Base-by-base conservation (phyloP, 768 basidiomycete genomes). In the Tremella mesenterica region DNA sequence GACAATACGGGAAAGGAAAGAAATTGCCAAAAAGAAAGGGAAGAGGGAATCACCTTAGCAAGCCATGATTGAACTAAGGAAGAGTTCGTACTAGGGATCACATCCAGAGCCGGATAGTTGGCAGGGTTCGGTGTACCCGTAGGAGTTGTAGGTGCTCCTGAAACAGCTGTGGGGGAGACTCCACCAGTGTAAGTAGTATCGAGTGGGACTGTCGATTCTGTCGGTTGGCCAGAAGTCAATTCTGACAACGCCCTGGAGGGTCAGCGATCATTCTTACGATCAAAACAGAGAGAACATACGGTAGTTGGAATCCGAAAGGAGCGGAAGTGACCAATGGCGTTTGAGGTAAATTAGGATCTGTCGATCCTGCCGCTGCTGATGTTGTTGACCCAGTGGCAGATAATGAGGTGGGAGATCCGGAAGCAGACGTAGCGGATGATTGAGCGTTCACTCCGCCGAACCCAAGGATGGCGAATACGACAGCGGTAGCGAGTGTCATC, bases 91-190 rank as follows among this genome's bases (percentile, higher is more conserved):
- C 68, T 68, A 27, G 73, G 72, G n/a, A 54, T 50, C 13, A 53
- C 34, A 52, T 73, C 72, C 23, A 70, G 52, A 2, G 66, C 50
- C 16, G 73, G 73, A 58, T 73, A 74, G 48, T 67, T 63, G 52
- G 69, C 69, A 26, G 53, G 57, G 23, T 51, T 50, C 20, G 60
- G 49, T 8, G 50, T 52, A 14, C 59, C 25, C 14, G 63, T 59
- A n/a, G 72, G 72, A 12, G 69, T 50, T 20, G 70, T 54, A 5
- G 70, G 68, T 27, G 65, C 70, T 26, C 56, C 60, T 20, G 68
- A 63, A 12, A 71, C 58, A 14, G 23, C 43, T 10, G 72, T 71
- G 1, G 64, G 61, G 1, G 55, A 39, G 4, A 62, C 52, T 23
- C 72, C 72, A 27, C 46, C 57, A 34, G 64, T 30, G 57, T 66